These are phyloP conservation scores for Microsporum ferrugineum DNA, from an alignment of 2,329 filamentous ascomycete species.

Conservation along the genomic window DNA sequence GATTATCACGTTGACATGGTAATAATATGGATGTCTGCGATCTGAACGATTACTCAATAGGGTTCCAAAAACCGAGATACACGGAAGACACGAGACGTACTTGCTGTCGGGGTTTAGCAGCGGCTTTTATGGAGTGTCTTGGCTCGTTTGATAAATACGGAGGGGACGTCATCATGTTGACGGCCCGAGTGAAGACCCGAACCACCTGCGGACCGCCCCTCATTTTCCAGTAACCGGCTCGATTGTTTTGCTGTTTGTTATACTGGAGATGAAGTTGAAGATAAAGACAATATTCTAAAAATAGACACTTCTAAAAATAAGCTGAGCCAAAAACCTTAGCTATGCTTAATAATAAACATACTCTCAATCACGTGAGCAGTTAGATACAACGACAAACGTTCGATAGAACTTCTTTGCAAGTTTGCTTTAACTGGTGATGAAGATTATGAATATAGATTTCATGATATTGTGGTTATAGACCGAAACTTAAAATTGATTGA, in stretches of 20 bases:
- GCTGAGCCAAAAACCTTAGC: neutral
- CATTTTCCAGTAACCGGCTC: too few species aligned
- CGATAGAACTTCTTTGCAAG: neutral
- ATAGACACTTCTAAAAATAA: neutral
- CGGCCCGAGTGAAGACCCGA: too few species aligned
- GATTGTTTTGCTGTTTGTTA: too few species aligned
- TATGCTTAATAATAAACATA: neutral
- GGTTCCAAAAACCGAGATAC: neutral
- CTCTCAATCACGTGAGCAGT: neutral
- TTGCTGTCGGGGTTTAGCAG: neutral
- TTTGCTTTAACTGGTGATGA: neutral
- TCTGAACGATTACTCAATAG: neutral
- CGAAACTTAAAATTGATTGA: neutral
- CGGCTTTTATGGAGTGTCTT: neutral
- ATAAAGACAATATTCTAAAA: too few species aligned
- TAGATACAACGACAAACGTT: neutral
- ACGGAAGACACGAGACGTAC: neutral
- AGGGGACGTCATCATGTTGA: neutral
- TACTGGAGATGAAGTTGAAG: too few species aligned
- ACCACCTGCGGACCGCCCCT: too few species aligned
- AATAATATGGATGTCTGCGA: neutral
- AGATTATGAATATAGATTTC: neutral
- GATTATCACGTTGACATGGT: neutral
- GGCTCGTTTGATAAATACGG: neutral
- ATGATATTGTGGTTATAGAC: neutral